These are phyloP conservation scores for Skeletonema costatum DNA, from an alignment of 108 stramenopile genomes.

Conservation along the genomic window DNA sequence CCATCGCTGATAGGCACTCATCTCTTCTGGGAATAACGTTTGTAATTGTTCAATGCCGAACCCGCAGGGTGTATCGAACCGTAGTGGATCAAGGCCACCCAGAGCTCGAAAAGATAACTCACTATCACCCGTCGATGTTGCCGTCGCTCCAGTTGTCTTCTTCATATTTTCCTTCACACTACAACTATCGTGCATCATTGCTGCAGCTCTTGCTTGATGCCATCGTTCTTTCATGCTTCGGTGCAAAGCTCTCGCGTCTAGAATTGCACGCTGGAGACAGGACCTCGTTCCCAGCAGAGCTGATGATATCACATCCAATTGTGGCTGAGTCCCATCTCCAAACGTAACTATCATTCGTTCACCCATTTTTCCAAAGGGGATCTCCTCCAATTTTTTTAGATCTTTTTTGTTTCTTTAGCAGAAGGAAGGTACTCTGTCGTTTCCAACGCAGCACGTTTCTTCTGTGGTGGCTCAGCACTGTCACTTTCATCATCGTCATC, in stretches of 20 bases:
- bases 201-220: conserved; percentile 37
- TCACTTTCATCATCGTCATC: conserved; percentile 38
- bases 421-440: conserved; percentile 8
- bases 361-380: conserved; percentile 75
- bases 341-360: conserved; percentile 80
- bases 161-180: conserved; percentile 11
- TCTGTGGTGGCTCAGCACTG: conserved; percentile 30
- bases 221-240: conserved; percentile 45
- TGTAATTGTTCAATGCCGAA: conserved; percentile 68
- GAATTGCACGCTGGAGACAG: conserved; percentile 62
- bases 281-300: conserved; percentile 67
- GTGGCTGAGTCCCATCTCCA: conserved; percentile 72
- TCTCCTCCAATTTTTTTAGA: conserved; percentile 49
- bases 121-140: conserved; percentile 30
- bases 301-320: conserved; percentile 51
- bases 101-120: conserved; percentile 61
- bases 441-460: conserved; percentile 28
- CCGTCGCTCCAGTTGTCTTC: conserved; percentile 14
- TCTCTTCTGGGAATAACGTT: conserved; percentile 79
- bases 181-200: conserved; percentile 13
- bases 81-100: conserved; percentile 42
- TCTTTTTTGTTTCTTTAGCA: conserved; percentile 2
- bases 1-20: conserved; percentile 79
- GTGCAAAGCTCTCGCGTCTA: conserved; percentile 76
- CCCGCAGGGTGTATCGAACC: conserved; percentile 55